Conservation (phyloP, 345 rosid genomes). For the Eucalyptus guilfoylei region DNA sequence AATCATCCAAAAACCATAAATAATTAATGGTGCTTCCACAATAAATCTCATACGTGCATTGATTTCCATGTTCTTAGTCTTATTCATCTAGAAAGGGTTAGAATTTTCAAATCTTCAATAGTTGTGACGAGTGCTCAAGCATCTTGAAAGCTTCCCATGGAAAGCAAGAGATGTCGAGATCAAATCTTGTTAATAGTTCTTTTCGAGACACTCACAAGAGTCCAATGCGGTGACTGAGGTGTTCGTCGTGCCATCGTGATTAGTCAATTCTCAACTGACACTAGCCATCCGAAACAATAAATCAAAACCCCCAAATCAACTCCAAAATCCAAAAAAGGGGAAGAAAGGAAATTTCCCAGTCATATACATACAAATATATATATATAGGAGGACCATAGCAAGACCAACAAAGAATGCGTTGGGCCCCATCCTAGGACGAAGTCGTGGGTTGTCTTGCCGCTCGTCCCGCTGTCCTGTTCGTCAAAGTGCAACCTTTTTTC, state of each 20-base stretch:
- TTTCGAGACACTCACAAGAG: background rate
- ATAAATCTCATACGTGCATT: background rate
- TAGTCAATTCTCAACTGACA: background rate
- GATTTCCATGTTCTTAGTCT: background rate
- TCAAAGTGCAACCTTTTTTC: background rate
- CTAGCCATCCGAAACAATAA: background rate
- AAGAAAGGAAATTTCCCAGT: background rate
- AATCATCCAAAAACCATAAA: background rate
- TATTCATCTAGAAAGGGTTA: background rate
- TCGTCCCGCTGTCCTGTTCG: background rate
- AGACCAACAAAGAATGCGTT: background rate
- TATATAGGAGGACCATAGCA: background rate
- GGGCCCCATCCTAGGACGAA: background rate
- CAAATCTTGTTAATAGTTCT: fast-evolving
- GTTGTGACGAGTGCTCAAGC: fast-evolving
- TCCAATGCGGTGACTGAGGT: too few relatives aligned
- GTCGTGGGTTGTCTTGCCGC: background rate
- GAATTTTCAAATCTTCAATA: background rate
- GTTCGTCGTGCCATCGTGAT: background rate
- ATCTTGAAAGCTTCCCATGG: fast-evolving
- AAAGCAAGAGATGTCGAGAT: background rate
- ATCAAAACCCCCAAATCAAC: background rate
- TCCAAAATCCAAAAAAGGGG: background rate
- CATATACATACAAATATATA: background rate
- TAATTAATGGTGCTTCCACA: background rate